Evolutionary conservation across 2,329 filamentous ascomycete genomes (phyloP), one percentile per base, ranked within the genome.

Genomic region (Daldinia eschscholtzii): DNA sequence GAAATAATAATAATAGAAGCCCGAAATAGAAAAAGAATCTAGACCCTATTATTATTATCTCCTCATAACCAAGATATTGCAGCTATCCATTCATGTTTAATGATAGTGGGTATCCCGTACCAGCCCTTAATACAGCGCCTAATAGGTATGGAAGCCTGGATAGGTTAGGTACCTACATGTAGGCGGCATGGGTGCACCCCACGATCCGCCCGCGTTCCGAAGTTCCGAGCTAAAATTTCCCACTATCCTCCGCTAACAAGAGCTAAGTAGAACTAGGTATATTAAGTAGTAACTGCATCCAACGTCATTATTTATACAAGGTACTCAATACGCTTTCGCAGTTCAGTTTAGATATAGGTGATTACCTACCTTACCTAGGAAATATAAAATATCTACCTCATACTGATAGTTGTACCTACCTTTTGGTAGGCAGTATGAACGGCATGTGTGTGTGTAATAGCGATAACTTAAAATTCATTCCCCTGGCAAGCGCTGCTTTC

Each of bases 281-380:
- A 13, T 23, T 1, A 23, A 46, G 7, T 23, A 46, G 7, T 23
- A 46, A 30, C 5, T 26, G 30, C 46, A 3, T 52, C 30, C 50
- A 55, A 37, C 50, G 46, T 50, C 46, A 50, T 50, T 55, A 30
- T 37, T 55, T 15, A 23, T 23, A 37, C 30, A n/a, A n/a, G 4
- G 6, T 1, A 50, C 26, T 55, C n/a, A 15, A 23, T 23, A 10
- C 15, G 4, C 23, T 26, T 26, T 15, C 12, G 23, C 35, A 53
- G 10, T 55, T 55, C 33, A 23, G 20, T 23, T 23, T 23, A 23
- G 20, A 23, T 23, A 23, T 35, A 35, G 33, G 33, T 35, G 33
- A 10, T 35, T 33, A 33, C 6, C 6, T 33, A 33, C 30, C 30
- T 33, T 33, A 33, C 30, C 30, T 33, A 33, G 9, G 30, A 2